These are phyloP conservation scores for Diutina ranongensis DNA, from an alignment of 1,139 yeast species.

Conservation along the genomic window DNA sequence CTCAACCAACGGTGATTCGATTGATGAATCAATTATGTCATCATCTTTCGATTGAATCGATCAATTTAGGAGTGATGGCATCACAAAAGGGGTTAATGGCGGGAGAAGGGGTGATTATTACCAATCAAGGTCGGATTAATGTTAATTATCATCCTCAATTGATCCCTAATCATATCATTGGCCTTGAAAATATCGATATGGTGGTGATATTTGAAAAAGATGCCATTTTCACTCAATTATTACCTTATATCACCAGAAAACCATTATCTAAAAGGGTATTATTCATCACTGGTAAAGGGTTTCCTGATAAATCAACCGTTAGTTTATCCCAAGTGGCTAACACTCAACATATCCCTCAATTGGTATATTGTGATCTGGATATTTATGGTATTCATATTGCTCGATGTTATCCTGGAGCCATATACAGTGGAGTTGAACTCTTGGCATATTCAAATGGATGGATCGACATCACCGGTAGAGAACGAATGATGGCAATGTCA, in stretches of 20 bases:
- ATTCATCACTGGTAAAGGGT: slow-evolving; percentile 10
- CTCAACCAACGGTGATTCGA: neutral
- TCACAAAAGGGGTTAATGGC: slow-evolving; percentile 7
- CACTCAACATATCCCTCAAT: neutral
- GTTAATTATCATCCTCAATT: neutral
- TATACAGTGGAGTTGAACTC: neutral
- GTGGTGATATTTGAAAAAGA: slow-evolving; percentile 11
- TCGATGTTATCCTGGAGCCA: neutral
- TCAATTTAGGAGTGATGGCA: slow-evolving; percentile 9
- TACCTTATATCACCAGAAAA: neutral
- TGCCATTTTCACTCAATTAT: slow-evolving; percentile 10
- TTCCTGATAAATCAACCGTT: slow-evolving; percentile 9
- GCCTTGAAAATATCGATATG: neutral
- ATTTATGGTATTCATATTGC: neutral
- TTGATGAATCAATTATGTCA: neutral
- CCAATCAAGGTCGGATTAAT: neutral
- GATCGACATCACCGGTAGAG: neutral
- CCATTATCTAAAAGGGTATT: slow-evolving; percentile 2
- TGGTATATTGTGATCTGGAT: neutral
- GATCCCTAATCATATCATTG: slow-evolving; percentile 1
- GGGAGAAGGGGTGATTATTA: slow-evolving; percentile 4
- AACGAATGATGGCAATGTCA: neutral
- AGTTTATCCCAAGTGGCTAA: neutral
- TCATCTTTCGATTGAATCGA: slow-evolving; percentile 8
- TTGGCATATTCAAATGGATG: neutral